A percentile compares a stretch with the other conserved stretches of the same genome.
These are phyloP conservation scores for Neurospora discreta DNA, from an alignment of 495 filamentous ascomycete genomes.

Conservation along the genomic window DNA sequence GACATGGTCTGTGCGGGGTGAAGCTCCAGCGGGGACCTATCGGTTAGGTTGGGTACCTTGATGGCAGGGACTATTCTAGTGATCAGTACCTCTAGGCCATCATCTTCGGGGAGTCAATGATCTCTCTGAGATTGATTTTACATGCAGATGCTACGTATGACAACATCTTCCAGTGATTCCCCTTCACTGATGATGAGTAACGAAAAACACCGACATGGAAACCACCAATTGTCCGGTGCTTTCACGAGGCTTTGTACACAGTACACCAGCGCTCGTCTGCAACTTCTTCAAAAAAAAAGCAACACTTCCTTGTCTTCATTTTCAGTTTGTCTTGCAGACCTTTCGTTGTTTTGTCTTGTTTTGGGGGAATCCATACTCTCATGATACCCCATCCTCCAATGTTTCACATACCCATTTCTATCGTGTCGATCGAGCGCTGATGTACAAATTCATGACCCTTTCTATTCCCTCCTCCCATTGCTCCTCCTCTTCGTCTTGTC, in stretches of 20 bases:
- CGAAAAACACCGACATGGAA: not conserved
- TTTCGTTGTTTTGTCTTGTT: not conserved
- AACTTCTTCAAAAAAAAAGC: not conserved
- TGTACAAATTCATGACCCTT: not conserved
- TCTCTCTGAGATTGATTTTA: not conserved
- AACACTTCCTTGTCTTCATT: not conserved
- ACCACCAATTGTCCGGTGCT: not conserved
- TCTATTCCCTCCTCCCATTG: too few species aligned
- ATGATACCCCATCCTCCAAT: not conserved
- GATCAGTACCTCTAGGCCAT: too few species aligned
- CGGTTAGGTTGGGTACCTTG: not conserved
- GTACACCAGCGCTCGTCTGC: not conserved
- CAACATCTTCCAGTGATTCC: not conserved
- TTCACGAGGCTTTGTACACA: not conserved
- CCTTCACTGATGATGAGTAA: not conserved
- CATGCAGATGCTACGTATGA: too few species aligned
- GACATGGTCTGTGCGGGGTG: not conserved
- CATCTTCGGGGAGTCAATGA: not conserved
- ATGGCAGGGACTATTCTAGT: too few species aligned
- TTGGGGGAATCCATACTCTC: not conserved
- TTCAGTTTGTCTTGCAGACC: not conserved
- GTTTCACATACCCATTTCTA: not conserved
- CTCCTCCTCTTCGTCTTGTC: too few species aligned
- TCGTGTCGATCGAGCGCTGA: not conserved
- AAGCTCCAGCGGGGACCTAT: not conserved